A percentile compares a stretch with the other conserved stretches of the same genome.
These are phyloP conservation scores for Trichoderma brevicompactum DNA, from an alignment of 2,329 filamentous ascomycete genomes.

Conservation along the genomic window DNA sequence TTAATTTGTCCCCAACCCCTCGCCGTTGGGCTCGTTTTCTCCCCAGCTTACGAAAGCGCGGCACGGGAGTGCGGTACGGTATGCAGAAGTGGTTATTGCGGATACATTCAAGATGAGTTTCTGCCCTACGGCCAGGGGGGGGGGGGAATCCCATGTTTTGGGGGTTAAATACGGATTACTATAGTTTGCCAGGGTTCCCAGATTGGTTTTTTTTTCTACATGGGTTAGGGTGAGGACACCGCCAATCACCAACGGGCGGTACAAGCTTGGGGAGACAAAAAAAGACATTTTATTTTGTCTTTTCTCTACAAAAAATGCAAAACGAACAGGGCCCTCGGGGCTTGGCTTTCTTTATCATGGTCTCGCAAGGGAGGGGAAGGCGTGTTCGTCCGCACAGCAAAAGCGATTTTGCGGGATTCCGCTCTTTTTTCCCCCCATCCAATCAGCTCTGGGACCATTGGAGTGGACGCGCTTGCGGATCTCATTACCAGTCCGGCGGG, in stretches of 20 bases:
- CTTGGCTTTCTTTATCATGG: neutral
- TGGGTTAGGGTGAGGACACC: neutral
- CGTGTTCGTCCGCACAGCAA: too few species aligned
- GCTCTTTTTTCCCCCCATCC: neutral
- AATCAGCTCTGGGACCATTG: conserved; percentile 2
- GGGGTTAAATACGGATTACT: neutral
- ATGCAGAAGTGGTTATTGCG: neutral
- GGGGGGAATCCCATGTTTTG: neutral
- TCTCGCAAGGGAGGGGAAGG: neutral
- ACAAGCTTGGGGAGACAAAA: neutral
- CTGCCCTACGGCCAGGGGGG: conserved; percentile 3
- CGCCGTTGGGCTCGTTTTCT: neutral
- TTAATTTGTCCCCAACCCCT: neutral
- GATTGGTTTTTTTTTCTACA: neutral
- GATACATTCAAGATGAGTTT: neutral
- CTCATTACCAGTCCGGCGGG: conserved; percentile 12
- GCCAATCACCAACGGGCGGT: neutral
- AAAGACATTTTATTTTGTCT: neutral
- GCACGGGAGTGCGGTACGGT: neutral
- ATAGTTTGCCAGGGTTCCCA: neutral
- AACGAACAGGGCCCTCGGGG: neutral
- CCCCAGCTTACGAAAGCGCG: neutral
- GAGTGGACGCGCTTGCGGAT: conserved; percentile 7
- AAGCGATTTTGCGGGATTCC: too few species aligned
- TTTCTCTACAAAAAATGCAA: neutral